Percentiles rank a stretch among this genome's conserved stretches.
Evolutionary conservation across 805 yeast species (phyloP).

Genomic region (Wickerhamiella qilinensis): DNA sequence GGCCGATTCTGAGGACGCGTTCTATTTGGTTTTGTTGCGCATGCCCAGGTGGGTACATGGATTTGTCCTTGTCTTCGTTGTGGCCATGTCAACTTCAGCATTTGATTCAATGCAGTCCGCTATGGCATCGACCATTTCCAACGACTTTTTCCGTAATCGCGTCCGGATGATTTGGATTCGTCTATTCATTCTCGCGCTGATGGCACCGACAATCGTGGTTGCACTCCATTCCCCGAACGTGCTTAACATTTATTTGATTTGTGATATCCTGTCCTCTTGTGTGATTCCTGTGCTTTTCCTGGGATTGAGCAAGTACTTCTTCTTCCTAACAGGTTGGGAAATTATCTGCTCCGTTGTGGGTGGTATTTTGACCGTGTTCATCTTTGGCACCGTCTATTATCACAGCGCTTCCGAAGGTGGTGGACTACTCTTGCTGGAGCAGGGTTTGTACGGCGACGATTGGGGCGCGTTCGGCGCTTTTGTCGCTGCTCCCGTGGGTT

Average conservation of each 20-base stretch:
- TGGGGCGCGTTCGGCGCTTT: constrained; percentile 95
- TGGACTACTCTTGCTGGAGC: constrained; percentile 39
- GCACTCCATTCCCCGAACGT: constrained; percentile 74
- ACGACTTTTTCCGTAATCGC: constrained; percentile 76
- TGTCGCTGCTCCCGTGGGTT: constrained; percentile 75
- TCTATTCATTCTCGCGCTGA: constrained; percentile 50
- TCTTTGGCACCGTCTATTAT: constrained; percentile 73
- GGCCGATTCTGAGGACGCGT: constrained; percentile 44
- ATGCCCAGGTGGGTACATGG: constrained; percentile 83
- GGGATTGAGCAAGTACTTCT: constrained; percentile 53
- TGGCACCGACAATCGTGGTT: constrained; percentile 77
- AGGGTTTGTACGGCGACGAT: constrained; percentile 60
- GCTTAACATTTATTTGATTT: constrained; percentile 74
- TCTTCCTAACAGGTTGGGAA: constrained; percentile 64
- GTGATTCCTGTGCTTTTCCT: constrained; percentile 71
- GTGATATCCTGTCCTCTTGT: constrained; percentile 76
- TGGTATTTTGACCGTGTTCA: constrained; percentile 61
- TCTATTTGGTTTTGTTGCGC: constrained; percentile 50
- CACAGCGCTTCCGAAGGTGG: constrained; percentile 56
- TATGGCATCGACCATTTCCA: constrained; percentile 73
- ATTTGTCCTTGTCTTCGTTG: constrained; percentile 58
- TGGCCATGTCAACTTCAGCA: constrained; percentile 69
- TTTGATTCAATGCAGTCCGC: constrained; percentile 83
- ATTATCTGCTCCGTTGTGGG: constrained; percentile 73
- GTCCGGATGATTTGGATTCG: constrained; percentile 53